Evolutionary conservation across 1,284 basidiomycete genomes (phyloP), one percentile per base, ranked within the genome.

Genomic region (Ganoderma leucocontextum): DNA sequence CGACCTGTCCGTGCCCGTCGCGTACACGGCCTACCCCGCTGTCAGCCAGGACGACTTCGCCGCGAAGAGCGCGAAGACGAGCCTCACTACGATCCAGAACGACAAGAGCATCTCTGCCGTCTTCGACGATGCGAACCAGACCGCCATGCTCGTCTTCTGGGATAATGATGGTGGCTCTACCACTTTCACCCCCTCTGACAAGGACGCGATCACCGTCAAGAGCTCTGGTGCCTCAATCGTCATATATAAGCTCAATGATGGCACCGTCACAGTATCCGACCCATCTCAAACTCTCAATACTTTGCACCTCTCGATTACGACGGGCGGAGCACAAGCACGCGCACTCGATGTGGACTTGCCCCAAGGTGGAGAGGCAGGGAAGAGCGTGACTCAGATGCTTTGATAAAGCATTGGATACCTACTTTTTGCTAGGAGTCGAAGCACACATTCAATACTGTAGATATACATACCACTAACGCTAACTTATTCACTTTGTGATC

Each of bases 1-100:
- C 9, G 70, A 68, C 29, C 63, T 67, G 17, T 49, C 67, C 58
- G 69, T 76, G 1, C 80, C 86, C 1, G 75, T 85, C 22, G 80
- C 86, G 5, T 92, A 91, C 75, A 82, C 84, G 15, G 80, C 83
- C 53, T 90, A 85, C 78, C 90, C 90, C 36, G 87, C 84, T 1
- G 81, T 82, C 25, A 70, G 73, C 33, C 79, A 76, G 1, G 68
- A 75, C 62, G 67, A 72, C 65, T 73, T 89, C 83, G 22, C 65
- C 33, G 65, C 64, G 35, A 78, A 78, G 70, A 70, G 64, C 25
- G 41, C 66, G 13, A 49, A 62, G 19, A 70, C 68, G 9, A 75
- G 75, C 41, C 62, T 87, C 17, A 75, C 79, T 29, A 80, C 81
- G 4, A 75, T 89, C 42, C 79, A 72, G 62, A 83, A 82, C 70